phyloP scores from a whole-genome alignment of 2,329 filamentous ascomycete genomes.

The Didymella segeticola region DNA sequence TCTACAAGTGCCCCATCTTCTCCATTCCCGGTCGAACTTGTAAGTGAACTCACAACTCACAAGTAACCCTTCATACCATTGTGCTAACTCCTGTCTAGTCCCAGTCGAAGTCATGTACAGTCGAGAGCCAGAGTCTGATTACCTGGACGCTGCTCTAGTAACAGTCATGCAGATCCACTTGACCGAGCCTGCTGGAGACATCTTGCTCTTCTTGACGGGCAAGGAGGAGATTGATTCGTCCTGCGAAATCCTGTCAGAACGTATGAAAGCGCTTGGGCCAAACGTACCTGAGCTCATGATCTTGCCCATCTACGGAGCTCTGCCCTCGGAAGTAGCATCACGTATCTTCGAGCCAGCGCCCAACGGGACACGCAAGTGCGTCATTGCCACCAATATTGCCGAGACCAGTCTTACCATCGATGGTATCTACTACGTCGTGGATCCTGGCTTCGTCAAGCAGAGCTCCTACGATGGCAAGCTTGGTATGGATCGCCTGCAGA shows the following conservation, averaged over 20 bases:
- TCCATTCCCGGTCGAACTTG: conserved; percentile 92
- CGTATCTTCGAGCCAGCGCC: conserved; percentile 94
- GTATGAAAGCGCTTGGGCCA: conserved; percentile 94
- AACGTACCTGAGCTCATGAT: conserved; percentile 91
- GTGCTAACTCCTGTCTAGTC: conserved; percentile 41
- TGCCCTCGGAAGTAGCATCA: conserved; percentile 93
- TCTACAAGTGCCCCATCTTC: conserved; percentile 95
- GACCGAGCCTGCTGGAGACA: conserved; percentile 89
- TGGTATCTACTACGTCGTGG: conserved; percentile 95
- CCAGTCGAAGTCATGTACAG: conserved; percentile 97
- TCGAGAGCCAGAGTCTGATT: conserved; percentile 92
- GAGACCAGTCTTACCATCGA: conserved; percentile 99
- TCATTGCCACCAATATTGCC: conserved; percentile 98
- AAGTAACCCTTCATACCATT: no score
- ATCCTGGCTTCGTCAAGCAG: conserved; percentile 97
- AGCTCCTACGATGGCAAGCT: conserved; percentile 97
- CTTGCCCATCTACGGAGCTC: conserved; percentile 91
- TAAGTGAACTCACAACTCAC: not conserved
- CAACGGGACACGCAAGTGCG: conserved; percentile 84
- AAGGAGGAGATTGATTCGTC: conserved; percentile 97
- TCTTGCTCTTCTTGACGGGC: conserved; percentile 94
- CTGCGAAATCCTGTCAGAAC: conserved; percentile 89
- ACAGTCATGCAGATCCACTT: conserved; percentile 99
- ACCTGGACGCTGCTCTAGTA: conserved; percentile 89
- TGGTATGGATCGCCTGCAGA: conserved; percentile 95